Evolutionary conservation across 768 basidiomycete genomes (phyloP).

Genomic region (Termitomyces sp.): DNA sequence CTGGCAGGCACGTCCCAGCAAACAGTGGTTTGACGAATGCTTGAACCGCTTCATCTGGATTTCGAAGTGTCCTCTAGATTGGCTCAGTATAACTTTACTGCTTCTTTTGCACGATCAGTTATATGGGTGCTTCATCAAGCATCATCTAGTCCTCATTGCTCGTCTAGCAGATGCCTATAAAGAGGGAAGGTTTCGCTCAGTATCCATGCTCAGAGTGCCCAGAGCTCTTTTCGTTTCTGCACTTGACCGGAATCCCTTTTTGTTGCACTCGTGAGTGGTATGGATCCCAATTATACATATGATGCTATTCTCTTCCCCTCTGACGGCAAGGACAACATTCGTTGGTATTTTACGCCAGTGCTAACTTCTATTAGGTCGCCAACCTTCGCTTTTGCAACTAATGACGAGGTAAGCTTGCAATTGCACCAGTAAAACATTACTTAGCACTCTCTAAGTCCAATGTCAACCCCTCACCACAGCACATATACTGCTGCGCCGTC

Average conservation of each 20-base stretch:
- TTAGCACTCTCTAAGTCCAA: constrained; percentile 25
- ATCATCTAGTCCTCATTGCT: constrained; percentile 36
- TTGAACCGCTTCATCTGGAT: not conserved
- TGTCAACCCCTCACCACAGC: constrained; percentile 37
- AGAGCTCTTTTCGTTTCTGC: constrained; percentile 4
- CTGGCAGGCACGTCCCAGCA: not conserved
- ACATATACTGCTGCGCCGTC: constrained; percentile 40
- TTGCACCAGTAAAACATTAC: not conserved
- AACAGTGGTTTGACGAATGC: not conserved
- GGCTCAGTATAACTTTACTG: constrained; percentile 17
- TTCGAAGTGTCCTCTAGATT: constrained; percentile 28
- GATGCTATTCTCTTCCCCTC: constrained; percentile 76
- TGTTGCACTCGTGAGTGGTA: constrained; percentile 3
- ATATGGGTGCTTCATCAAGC: constrained; percentile 14
- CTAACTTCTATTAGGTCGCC: constrained; percentile 39
- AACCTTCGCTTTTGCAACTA: constrained; percentile 65
- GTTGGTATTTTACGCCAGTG: not conserved
- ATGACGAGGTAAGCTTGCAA: constrained; percentile 55
- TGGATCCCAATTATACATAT: constrained; percentile 62
- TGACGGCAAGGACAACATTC: constrained; percentile 39
- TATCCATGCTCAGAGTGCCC: constrained; percentile 9
- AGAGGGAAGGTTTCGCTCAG: not conserved
- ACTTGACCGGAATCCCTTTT: constrained; percentile 13
- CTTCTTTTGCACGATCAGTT: constrained; percentile 16
- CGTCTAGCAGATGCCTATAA: constrained; percentile 17